Evolutionary conservation across 2,329 filamentous ascomycete genomes (phyloP).

Genomic region (Lasiodiplodia hormozganensis): DNA sequence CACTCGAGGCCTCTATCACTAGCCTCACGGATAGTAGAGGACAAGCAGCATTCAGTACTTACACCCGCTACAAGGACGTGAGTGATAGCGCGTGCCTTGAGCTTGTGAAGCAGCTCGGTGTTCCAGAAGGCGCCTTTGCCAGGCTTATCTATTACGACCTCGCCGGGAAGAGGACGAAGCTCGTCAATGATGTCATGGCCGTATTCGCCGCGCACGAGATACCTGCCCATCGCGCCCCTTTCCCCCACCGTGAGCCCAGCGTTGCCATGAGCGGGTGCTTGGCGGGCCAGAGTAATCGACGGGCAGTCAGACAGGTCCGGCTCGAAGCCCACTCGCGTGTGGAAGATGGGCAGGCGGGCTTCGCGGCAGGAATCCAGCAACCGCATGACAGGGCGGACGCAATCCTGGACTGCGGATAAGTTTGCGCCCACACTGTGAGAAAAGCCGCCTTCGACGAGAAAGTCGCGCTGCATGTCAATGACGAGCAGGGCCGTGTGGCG

Average conservation of each 20-base stretch:
- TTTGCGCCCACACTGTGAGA: constrained; percentile 59
- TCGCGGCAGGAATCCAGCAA: constrained; percentile 52
- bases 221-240: constrained; percentile 59
- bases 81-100: constrained; percentile 63
- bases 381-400: constrained; percentile 49
- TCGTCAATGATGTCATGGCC: constrained; percentile 64
- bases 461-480: constrained; percentile 62
- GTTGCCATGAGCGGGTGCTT: constrained; percentile 55
- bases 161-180: constrained; percentile 57
- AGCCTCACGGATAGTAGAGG: constrained; percentile 62
- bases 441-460: constrained; percentile 58
- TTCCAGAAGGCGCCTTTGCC: constrained; percentile 67
- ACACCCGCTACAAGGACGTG: constrained; percentile 65
- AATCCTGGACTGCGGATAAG: constrained; percentile 47
- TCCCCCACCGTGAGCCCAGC: constrained; percentile 59
- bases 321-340: constrained; percentile 58
- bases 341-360: constrained; percentile 55
- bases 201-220: constrained; percentile 61
- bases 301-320: constrained; percentile 62
- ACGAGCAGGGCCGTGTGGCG: constrained; percentile 57
- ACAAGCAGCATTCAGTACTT: constrained; percentile 66
- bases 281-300: constrained; percentile 58
- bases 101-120: constrained; percentile 59
- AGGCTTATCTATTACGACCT: constrained; percentile 64
- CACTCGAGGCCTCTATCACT: constrained; percentile 68